Base-by-base conservation (phyloP, 495 filamentous ascomycete genomes). In the Lasiosphaeria ovina region DNA sequence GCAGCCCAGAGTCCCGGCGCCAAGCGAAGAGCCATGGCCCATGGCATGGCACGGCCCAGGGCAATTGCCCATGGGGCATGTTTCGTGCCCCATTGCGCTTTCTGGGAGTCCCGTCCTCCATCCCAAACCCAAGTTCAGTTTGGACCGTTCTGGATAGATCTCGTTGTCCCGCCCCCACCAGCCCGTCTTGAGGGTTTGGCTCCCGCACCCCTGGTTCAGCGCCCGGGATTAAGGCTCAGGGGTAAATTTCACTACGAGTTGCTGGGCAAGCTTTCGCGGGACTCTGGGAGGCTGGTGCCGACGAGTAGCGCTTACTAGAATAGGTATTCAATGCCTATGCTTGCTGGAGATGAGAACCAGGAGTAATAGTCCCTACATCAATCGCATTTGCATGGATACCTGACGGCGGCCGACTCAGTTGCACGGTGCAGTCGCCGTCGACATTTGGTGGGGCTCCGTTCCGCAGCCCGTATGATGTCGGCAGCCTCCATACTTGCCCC, bases 1-100 rank as follows among this genome's bases (percentile, higher is more conserved):
- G 61, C 60, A 62, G 55, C 55, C 49, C 51, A 38, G 34, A 53
- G 55, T 54, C 57, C 55, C 57, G 56, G 61, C 61, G 61, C 61
- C 61, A 63, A 62, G 61, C 35, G 33, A 34, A 7, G n/a, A 62
- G 55, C 24, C 24, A 31, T 40, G 35, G 14, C 34, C 34, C 34
- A 24, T 24, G 24, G 24, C 24, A 24, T 24, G 24, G 24, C 24
- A 24, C 2, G 24, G 24, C 24, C 24, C 0, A 24, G 24, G 24
- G 24, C 24, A 24, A 24, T 24, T 24, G 24, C 24, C 24, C 2
- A 24, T 24, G 24, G 24, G 24, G 24, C 24, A 24, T 24, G 24
- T 24, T 24, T 24, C 24, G 24, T 24, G 24, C 24, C 24, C 24
- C 24, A 24, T 24, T 24, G 24, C 24, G 24, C 24, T 24, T 24